Conservation (phyloP, 768 basidiomycete genomes). For the Termitomyces bulborhizus region DNA sequence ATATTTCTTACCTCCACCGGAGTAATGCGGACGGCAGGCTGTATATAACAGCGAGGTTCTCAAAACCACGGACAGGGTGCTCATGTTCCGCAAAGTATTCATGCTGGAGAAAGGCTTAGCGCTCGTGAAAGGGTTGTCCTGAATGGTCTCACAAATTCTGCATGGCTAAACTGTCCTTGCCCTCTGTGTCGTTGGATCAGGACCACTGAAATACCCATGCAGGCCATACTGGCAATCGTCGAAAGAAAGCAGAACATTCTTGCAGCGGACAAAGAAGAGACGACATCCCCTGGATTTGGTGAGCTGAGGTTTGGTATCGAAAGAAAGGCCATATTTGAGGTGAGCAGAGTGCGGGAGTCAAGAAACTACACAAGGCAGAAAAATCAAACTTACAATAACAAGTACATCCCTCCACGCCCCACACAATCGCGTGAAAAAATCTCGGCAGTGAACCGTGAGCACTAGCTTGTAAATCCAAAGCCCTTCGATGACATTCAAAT, state of each 20-base stretch:
- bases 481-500: background rate
- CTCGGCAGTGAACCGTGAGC: background rate
- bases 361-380: background rate
- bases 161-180: background rate
- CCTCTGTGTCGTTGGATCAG: conserved; percentile 1
- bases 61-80: background rate
- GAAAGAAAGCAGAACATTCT: background rate
- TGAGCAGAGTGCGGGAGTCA: background rate
- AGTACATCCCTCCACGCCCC: background rate
- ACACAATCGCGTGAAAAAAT: background rate
- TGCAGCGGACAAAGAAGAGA: background rate
- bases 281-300: background rate
- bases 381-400: background rate
- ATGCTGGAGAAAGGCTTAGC: background rate
- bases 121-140: background rate
- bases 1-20: background rate
- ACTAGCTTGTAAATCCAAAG: background rate
- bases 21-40: conserved; percentile 3
- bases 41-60: background rate
- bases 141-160: background rate
- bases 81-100: background rate
- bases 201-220: background rate
- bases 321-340: background rate
- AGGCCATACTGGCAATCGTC: background rate
- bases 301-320: background rate